Evolutionary conservation across 345 rosid species (phyloP).

Genomic region (Syzygium oleosum): DNA sequence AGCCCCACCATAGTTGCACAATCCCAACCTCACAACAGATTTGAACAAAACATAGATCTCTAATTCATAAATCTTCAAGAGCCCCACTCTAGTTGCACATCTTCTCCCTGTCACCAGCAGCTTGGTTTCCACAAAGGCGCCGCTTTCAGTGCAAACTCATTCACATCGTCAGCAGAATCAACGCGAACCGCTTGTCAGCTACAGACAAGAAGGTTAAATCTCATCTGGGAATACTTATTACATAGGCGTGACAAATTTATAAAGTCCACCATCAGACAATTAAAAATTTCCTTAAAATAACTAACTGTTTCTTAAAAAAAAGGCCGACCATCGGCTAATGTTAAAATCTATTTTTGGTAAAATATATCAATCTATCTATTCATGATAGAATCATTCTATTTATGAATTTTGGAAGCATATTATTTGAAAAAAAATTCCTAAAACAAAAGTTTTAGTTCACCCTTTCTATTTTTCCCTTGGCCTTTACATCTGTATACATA

Average conservation of each 20-base stretch:
- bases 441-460: too few relatives aligned
- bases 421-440: too few relatives aligned
- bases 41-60: slow-evolving; percentile 19
- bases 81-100: slow-evolving; percentile 49
- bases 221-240: background rate
- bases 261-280: background rate
- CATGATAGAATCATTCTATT: too few relatives aligned
- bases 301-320: too few relatives aligned
- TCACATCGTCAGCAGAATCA: background rate
- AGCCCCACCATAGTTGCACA: slow-evolving; percentile 52
- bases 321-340: too few relatives aligned
- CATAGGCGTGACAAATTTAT: background rate
- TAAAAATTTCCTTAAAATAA: too few relatives aligned
- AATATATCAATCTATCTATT: too few relatives aligned
- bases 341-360: too few relatives aligned
- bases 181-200: background rate
- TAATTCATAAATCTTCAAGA: slow-evolving; percentile 40
- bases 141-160: background rate
- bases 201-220: background rate
- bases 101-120: slow-evolving; percentile 47
- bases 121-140: background rate
- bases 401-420: too few relatives aligned
- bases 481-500: too few relatives aligned
- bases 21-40: slow-evolving; percentile 52
- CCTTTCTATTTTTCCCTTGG: too few relatives aligned